Evolutionary conservation across 139 green algal genomes (phyloP).

Genomic region (Zygnema cylindricum): DNA sequence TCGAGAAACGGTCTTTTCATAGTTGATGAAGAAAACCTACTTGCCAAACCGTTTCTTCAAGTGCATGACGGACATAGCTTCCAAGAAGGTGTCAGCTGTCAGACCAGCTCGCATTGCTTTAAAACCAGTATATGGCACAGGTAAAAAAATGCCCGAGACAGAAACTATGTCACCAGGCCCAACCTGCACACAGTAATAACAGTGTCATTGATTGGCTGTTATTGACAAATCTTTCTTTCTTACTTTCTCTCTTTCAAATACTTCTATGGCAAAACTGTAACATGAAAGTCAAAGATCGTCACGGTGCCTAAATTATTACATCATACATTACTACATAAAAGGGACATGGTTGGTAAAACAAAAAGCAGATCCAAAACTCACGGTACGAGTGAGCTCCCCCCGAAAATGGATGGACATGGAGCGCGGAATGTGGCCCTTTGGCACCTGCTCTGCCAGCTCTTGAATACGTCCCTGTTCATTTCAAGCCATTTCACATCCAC

Average conservation of each 20-base stretch:
- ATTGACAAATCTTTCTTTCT: no score
- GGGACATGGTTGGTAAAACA: not conserved
- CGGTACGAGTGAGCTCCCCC: slow-evolving; percentile 83
- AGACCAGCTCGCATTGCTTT: slow-evolving; percentile 79
- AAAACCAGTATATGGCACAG: slow-evolving; percentile 85
- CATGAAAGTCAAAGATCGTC: not conserved
- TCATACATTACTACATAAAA: not conserved
- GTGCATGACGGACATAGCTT: slow-evolving; percentile 80
- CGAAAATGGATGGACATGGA: slow-evolving; percentile 86
- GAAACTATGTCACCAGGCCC: slow-evolving; percentile 82
- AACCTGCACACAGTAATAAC: slow-evolving; percentile 45
- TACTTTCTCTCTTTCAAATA: no score
- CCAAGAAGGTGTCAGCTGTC: slow-evolving; percentile 89
- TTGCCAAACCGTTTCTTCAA: slow-evolving; percentile 74
- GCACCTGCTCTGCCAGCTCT: slow-evolving; percentile 79
- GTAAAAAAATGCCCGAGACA: slow-evolving; percentile 91
- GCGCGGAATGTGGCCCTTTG: slow-evolving; percentile 89
- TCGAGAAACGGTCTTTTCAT: no score
- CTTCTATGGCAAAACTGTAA: not conserved
- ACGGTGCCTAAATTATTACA: not conserved
- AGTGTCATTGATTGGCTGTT: no score
- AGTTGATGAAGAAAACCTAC: no score
- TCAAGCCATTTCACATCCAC: not conserved
- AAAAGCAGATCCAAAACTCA: slow-evolving; percentile 61
- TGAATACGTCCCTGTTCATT: slow-evolving; percentile 63